Evolutionary conservation across 352 stramenopile genomes (phyloP), one percentile per base, ranked within the genome.

Genomic region (Pythium biforme): DNA sequence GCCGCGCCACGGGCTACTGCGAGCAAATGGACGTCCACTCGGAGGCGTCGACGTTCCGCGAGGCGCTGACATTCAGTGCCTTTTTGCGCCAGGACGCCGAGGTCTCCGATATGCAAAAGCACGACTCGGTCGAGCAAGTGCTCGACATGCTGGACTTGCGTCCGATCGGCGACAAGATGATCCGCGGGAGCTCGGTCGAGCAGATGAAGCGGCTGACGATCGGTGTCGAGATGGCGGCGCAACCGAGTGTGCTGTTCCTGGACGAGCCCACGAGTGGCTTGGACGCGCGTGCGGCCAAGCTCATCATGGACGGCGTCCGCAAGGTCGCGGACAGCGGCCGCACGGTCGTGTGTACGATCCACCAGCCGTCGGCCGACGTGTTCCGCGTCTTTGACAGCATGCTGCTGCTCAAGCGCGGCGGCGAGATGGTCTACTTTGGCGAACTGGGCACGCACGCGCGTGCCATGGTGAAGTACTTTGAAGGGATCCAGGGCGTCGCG

Each of bases 191-290:
- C 27, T 55, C 76, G 19, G 73, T 81, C 46, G 79, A 88, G 60
- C 71, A 83, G 64, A 77, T 81, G 70, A 88, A 88, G 73, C 79
- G 77, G n/a, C 54, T 87, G 19, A 87, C 77, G 25, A 93, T 98
- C 39, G 95, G 89, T 39, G 88, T 98, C 12, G 95, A 98, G 63
- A 75, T 98, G 34, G 89, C 95, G 11, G 86, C 83, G 4, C 88
- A 93, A 29, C 83, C 92, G 12, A 88, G 77, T 27, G 73, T 97
- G 31, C 57, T 98, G 4, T 97, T 98, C 70, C 55, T 92, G 10
- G 91, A 97, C 64, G 89, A 97, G 58, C 89, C 89, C 4, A 97
- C 88, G n/a, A 93, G 75, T 43, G 93, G 92, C 23, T 64, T 98
- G 10, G 94, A 98, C 62, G 83, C 82, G 8, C 89, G 81, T 33